phyloP scores from a whole-genome alignment of 495 filamentous ascomycete genomes.

The Umbilicaria muhlenbergii region DNA sequence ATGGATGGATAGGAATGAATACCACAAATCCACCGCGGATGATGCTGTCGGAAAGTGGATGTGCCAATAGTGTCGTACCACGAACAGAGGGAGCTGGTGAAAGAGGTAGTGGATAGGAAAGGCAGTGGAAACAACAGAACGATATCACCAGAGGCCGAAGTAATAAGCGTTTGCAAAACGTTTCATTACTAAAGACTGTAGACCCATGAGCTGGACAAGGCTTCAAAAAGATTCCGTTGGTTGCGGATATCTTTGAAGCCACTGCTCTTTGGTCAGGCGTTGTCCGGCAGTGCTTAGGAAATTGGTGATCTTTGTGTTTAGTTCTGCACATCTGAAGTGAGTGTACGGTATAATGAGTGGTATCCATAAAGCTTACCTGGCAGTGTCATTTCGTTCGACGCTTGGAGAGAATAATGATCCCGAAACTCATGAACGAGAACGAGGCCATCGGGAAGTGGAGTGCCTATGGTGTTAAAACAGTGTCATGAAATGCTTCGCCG shows the following conservation, averaged over 20 bases:
- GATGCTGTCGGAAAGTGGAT: too few relatives aligned
- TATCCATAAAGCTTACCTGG: neutral
- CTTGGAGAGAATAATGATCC: slow-evolving; percentile 11
- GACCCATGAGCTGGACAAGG: too few relatives aligned
- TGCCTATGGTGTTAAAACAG: slow-evolving; percentile 1
- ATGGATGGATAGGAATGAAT: too few relatives aligned
- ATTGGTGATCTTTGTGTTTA: neutral
- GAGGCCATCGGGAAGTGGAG: slow-evolving; percentile 7
- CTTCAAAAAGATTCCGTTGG: neutral
- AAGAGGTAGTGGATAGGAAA: too few relatives aligned
- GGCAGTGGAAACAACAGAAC: too few relatives aligned
- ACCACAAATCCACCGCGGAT: too few relatives aligned
- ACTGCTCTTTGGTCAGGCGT: neutral
- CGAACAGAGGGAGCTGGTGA: too few relatives aligned
- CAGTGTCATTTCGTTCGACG: slow-evolving; percentile 4
- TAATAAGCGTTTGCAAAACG: too few relatives aligned
- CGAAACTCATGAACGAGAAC: slow-evolving; percentile 9
- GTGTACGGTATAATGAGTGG: too few relatives aligned
- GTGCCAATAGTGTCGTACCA: too few relatives aligned
- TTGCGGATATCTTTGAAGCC: neutral
- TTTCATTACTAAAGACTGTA: too few relatives aligned
- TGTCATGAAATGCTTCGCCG: neutral
- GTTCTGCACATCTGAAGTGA: neutral
- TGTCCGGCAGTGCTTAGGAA: neutral
- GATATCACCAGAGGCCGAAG: too few relatives aligned